Evolutionary conservation across 2,329 filamentous ascomycete genomes (phyloP), one percentile per base, ranked within the genome.

Genomic region (Phyllosticta citrichinensis): DNA sequence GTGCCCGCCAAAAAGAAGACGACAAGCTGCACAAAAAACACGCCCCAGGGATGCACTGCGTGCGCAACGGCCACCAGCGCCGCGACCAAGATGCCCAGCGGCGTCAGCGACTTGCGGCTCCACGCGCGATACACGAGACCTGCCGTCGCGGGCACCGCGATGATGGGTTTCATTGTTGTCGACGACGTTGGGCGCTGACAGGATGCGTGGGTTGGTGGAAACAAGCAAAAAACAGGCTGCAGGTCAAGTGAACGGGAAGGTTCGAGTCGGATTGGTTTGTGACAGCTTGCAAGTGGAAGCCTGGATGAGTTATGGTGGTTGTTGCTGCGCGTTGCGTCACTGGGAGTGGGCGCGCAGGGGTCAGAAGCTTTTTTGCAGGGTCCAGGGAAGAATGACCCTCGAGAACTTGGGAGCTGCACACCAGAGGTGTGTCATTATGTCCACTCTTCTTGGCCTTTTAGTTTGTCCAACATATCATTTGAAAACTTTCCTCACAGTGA

Each of bases 1-100:
- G 88, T 96, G 1, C 91, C 94, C 4, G 88, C 85, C 2, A 96
- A 77, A 74, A 96, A 97, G 78, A 97, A 97, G 40, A 91, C 83
- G 56, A 83, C 82, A 1, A 97, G 80, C 11, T 97, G 80, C 27
- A 83, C 83, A 75, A 97, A 95, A n/a, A 91, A 92, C n/a, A 92
- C 79, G 63, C 89, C 89, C 87, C 91, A 97, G 3, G 93, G 93
- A 74, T 97, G 92, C n/a, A 92, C 76, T 17, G 91, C 91, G 73
- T 99, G 94, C 11, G 88, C 83, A 54, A 82, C 73, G 3, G 91
- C 92, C 3, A 92, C 96, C 52, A 87, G 68, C 5, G 80, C 79
- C 3, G 93, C 93, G 12, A 83, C 82, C 47, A 87, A 66, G 66
- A 96, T 83, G 63, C 92, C 93, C 6, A 80, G 76, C 0, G 87